Base-by-base conservation (phyloP, 768 basidiomycete species). In the Amanita polypyramis region DNA sequence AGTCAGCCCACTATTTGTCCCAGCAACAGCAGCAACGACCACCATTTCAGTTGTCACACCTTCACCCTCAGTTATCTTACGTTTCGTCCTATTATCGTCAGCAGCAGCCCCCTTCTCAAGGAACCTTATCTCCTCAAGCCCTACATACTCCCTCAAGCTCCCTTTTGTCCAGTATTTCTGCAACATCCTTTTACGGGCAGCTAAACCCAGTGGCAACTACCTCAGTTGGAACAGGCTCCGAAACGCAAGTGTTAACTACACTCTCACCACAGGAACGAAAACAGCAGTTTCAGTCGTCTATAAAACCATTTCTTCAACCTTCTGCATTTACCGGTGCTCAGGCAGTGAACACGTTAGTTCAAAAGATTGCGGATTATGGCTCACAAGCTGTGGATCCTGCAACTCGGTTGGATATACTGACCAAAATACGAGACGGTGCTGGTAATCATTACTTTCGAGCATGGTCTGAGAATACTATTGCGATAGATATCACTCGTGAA, bases 381-480 rank as follows among this genome's bases (percentile, higher is more conserved):
- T 63, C 74, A 14, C 59, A 70, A 41, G 82, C 87, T 20, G 79
- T 87, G 19, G 82, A 87, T 47, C 65, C 75, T 5, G 51, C 65
- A n/a, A 73, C 73, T 15, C 80, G 89, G 4, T 59, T 84, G 47
- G 85, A 91, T 60, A 82, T 91, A 45, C 65, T 92, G 47, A 83
- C 81, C 14, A 82, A 80, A 64, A 84, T 91, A 54, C 74, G 88
- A 53, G 87, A 92, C 62, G 78, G 81, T 41, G 89, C 89, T 23
- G 84, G 80, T 35, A 87, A 89, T 59, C 85, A 87, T 56, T 92
- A 91, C 59, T 90, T 85, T 61, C 79, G 85, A 36, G 87, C 86
- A 4, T 91, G 88, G 87, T 75, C 79, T 12, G 87, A 88, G 61
- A 88, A 85, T 60, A n/a, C 59, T 37, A 62, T 64, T 33, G 89